These are phyloP conservation scores for Panellus pusillus DNA, from an alignment of 768 basidiomycete genomes.

Conservation along the genomic window DNA sequence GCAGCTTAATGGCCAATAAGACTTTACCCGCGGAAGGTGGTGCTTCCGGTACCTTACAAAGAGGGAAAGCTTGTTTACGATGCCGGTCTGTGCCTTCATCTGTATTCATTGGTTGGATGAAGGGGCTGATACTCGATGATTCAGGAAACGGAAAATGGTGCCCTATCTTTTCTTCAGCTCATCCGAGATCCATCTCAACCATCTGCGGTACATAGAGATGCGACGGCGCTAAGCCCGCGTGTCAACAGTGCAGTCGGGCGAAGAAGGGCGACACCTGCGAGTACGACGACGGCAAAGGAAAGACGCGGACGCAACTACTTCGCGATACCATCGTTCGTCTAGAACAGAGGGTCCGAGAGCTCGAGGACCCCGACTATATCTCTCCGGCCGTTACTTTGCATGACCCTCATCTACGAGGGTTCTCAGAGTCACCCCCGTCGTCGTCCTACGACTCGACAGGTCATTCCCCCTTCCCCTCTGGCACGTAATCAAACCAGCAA, in stretches of 20 bases:
- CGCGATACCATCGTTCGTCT: conserved; percentile 75
- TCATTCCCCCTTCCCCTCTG: conserved; percentile 60
- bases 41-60: conserved; percentile 50
- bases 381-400: conserved; percentile 70
- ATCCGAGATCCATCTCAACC: conserved; percentile 1
- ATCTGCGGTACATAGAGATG: conserved; percentile 54
- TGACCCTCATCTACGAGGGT: conserved; percentile 59
- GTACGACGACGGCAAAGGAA: conserved; percentile 84
- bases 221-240: conserved; percentile 74
- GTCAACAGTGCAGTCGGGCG: conserved; percentile 75
- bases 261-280: conserved; percentile 76
- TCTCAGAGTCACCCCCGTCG: conserved; percentile 56
- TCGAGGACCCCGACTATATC: conserved; percentile 73
- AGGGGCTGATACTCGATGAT: conserved; percentile 12
- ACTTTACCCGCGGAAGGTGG: conserved; percentile 33
- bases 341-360: conserved; percentile 69
- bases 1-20: conserved; percentile 52
- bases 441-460: conserved; percentile 53
- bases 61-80: conserved; percentile 71
- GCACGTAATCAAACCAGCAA: conserved; percentile 30
- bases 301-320: conserved; percentile 77
- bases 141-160: conserved; percentile 74
- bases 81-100: conserved; percentile 51
- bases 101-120: conserved; percentile 14
- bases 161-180: conserved; percentile 7